Evolutionary conservation across 2,329 filamentous ascomycete genomes (phyloP).

Genomic region (Claviceps spartinae): DNA sequence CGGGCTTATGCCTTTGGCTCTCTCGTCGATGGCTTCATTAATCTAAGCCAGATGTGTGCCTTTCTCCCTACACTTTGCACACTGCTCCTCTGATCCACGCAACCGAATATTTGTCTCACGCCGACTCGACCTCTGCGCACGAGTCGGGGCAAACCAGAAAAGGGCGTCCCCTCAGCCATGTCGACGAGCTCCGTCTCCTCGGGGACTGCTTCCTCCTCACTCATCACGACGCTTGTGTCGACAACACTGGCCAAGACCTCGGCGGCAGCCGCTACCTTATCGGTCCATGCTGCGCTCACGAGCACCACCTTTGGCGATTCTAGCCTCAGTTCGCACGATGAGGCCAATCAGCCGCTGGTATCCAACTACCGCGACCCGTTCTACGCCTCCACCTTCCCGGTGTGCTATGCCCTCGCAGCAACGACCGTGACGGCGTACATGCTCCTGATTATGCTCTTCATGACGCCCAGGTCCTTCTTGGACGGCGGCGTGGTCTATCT

Average conservation of each 20-base stretch:
- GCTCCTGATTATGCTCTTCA: slow-evolving; percentile 83
- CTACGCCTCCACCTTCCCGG: slow-evolving; percentile 84
- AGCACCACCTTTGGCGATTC: slow-evolving; percentile 15
- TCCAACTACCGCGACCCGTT: slow-evolving; percentile 73
- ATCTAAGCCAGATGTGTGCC: neutral
- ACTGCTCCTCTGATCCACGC: neutral
- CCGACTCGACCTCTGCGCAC: neutral
- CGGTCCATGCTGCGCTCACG: neutral
- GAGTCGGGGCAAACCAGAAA: slow-evolving; percentile 2
- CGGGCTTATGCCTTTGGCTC: neutral
- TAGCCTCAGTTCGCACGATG: slow-evolving; percentile 17
- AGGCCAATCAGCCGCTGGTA: slow-evolving; percentile 25
- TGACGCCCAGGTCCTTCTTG: slow-evolving; percentile 88
- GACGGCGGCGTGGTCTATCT: slow-evolving; percentile 73
- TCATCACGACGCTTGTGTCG: neutral
- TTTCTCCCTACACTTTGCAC: neutral
- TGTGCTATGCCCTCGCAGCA: slow-evolving; percentile 83
- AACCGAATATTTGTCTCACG: neutral
- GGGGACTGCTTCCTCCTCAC: slow-evolving; percentile 1
- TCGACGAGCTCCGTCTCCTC: slow-evolving; percentile 3
- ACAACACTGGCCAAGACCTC: neutral
- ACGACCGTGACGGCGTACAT: slow-evolving; percentile 86
- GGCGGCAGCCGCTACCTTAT: neutral
- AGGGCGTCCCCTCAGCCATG: slow-evolving; percentile 2
- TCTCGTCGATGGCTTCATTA: neutral